Evolutionary conservation across 345 rosid genomes (phyloP).

Genomic region (Gossypium sturtianum): DNA sequence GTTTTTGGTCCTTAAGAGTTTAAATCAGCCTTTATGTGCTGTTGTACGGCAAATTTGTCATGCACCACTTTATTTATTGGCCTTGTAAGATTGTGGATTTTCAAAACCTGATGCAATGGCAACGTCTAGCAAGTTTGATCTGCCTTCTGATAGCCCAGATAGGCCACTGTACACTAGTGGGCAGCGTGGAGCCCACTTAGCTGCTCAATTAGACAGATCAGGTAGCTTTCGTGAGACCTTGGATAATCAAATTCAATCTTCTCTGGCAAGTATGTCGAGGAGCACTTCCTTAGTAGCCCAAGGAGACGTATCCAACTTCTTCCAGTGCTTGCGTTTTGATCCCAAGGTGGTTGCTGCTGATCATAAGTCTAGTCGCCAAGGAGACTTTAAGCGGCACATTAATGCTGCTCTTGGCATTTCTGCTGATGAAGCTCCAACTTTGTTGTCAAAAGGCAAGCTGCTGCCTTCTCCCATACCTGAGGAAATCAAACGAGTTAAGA

Average conservation of each 20-base stretch:
- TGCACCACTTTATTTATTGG: conserved; percentile 56
- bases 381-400: conserved; percentile 62
- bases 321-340: conserved; percentile 69
- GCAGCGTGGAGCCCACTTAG: conserved; percentile 75
- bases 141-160: conserved; percentile 79
- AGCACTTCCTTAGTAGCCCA: conserved; percentile 57
- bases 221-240: conserved; percentile 77
- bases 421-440: conserved; percentile 64
- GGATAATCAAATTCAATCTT: conserved; percentile 63
- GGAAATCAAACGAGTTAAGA: conserved; percentile 69
- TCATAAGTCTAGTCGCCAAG: conserved; percentile 70
- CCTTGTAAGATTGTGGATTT: conserved; percentile 44
- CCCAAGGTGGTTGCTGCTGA: conserved; percentile 73
- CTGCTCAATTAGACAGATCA: conserved; percentile 77
- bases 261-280: conserved; percentile 63
- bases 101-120: conserved; percentile 63
- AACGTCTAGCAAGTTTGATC: conserved; percentile 79
- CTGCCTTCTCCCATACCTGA: conserved; percentile 52
- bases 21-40: conserved; percentile 47
- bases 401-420: conserved; percentile 71
- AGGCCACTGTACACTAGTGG: conserved; percentile 64
- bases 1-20: conserved; percentile 17
- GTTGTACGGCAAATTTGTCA: conserved; percentile 46
- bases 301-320: conserved; percentile 62
- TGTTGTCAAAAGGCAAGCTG: conserved; percentile 54